Conservation (phyloP, 441 rosid genomes). For the Hura crepitans region DNA sequence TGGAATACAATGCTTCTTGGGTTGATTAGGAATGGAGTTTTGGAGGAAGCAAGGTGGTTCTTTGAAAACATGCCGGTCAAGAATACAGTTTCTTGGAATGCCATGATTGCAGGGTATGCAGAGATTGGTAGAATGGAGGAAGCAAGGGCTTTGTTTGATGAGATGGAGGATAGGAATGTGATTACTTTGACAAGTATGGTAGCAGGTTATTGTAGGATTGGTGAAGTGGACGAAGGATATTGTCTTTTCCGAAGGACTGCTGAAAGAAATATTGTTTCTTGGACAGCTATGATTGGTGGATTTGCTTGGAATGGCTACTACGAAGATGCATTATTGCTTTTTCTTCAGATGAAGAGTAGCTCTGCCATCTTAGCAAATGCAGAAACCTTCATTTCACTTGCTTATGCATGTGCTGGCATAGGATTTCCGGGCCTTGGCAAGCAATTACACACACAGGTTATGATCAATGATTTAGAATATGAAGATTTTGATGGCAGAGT, state of each 20-base stretch:
- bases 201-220: conserved; percentile 53
- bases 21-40: conserved; percentile 48
- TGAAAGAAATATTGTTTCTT: conserved; percentile 65
- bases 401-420: conserved; percentile 70
- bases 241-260: conserved; percentile 56
- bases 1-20: conserved; percentile 73
- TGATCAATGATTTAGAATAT: conserved; percentile 37
- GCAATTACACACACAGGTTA: conserved; percentile 62
- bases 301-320: conserved; percentile 67
- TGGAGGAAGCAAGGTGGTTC: conserved; percentile 55
- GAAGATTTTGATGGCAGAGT: conserved; percentile 62
- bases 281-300: conserved; percentile 87
- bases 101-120: conserved; percentile 60
- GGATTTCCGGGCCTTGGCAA: conserved; percentile 47
- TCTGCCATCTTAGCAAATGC: conserved; percentile 41
- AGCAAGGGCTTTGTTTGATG: conserved; percentile 62
- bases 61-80: conserved; percentile 47
- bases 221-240: conserved; percentile 57
- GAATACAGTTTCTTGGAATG: conserved; percentile 61
- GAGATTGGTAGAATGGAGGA: conserved; percentile 48
- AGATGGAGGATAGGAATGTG: conserved; percentile 54
- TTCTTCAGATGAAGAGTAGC: conserved; percentile 49
- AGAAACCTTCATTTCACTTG: conserved; percentile 68
- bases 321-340: conserved; percentile 56
- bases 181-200: conserved; percentile 75